Percentiles rank a stretch among this genome's conserved stretches.
Conservation (phyloP, 2,329 filamentous ascomycete genomes). For the Neodidymelliopsis sp. region DNA sequence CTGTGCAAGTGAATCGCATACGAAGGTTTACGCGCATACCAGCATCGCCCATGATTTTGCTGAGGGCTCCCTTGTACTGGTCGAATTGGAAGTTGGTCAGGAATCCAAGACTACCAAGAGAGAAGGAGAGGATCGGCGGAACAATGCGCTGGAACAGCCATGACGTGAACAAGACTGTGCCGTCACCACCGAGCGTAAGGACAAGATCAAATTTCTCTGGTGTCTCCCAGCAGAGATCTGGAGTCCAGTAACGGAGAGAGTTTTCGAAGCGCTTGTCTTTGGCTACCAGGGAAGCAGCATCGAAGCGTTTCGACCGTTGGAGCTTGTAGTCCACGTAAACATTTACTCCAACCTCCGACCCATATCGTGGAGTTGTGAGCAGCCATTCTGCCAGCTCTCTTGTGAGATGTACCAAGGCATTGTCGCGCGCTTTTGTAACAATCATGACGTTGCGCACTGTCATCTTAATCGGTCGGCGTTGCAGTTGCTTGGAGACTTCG, state of each 20-base stretch:
- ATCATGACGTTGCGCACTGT: slow-evolving; percentile 97
- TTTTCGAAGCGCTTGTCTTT: slow-evolving; percentile 78
- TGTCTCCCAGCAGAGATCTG: slow-evolving; percentile 90
- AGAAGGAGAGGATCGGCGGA: slow-evolving; percentile 84
- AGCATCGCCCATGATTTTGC: slow-evolving; percentile 88
- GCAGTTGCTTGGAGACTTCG: slow-evolving; percentile 94
- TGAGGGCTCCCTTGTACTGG: slow-evolving; percentile 84
- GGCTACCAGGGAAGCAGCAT: slow-evolving; percentile 73
- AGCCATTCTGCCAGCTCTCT: slow-evolving; percentile 89
- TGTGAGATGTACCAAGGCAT: slow-evolving; percentile 87
- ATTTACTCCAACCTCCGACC: slow-evolving; percentile 87
- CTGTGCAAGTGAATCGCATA: slow-evolving; percentile 98
- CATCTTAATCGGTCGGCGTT: slow-evolving; percentile 88
- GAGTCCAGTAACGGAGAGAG: slow-evolving; percentile 96
- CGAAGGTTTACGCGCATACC: slow-evolving; percentile 98
- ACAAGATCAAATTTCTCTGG: slow-evolving; percentile 97
- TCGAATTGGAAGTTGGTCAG: slow-evolving; percentile 88
- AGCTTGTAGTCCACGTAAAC: slow-evolving; percentile 99
- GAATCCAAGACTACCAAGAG: slow-evolving; percentile 85
- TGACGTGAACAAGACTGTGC: slow-evolving; percentile 85
- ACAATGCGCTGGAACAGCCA: slow-evolving; percentile 94
- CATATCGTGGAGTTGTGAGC: slow-evolving; percentile 86
- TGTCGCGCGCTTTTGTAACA: slow-evolving; percentile 96
- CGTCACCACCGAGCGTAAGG: slow-evolving; percentile 84
- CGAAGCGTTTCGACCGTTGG: slow-evolving; percentile 85